Evolutionary conservation across 2,329 filamentous ascomycete genomes (phyloP), one percentile per base, ranked within the genome.

Genomic region (Hyphodiscus sp.): DNA sequence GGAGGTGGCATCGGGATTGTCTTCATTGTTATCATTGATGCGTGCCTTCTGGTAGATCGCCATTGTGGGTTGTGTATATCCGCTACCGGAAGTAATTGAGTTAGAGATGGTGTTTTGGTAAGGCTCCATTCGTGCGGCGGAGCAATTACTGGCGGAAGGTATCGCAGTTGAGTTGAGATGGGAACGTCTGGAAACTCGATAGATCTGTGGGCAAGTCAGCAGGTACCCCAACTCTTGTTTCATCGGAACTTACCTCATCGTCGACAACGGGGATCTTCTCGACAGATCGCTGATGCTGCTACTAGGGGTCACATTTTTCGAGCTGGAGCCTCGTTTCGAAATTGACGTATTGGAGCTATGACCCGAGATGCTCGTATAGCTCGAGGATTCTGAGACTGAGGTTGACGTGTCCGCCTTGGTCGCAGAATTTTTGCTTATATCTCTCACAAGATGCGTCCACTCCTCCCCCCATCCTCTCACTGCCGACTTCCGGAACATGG

Each of bases 281-380:
- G 59, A 60, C 15, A 59, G 43, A 44, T 64, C 59, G 42, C 57
- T 63, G 41, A 64, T 66, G 50, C 59, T 63, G 41, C 62, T 64
- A 33, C 63, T 64, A 5, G 63, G 63, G 9, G 62, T 65, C 6
- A 63, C 58, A 1, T 50, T 57, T 45, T 49, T 56, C 43, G 59
- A 46, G 42, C 52, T 26, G 13, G 49, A 41, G 33, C 45, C 26
- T 51, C 50, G 41, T 41, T 56, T 54, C 1, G 57, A 44, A n/a
- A 51, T 15, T 1, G 57, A 59, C 50, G 41, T 41, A 19, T 55
- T 51, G 8, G 49, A 55, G 23, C 55, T 63, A 20, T 47, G 47
- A 41, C 58, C 52, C 2, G 55, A 57, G 3, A 54, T 54, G 15
- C 54, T 59, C 1, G 50, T 50, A 49, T 58, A 55, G 15, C 56